Evolutionary conservation across 176 grass and related monocot genomes (phyloP).

Genomic region (Cenchrus purpureus): DNA sequence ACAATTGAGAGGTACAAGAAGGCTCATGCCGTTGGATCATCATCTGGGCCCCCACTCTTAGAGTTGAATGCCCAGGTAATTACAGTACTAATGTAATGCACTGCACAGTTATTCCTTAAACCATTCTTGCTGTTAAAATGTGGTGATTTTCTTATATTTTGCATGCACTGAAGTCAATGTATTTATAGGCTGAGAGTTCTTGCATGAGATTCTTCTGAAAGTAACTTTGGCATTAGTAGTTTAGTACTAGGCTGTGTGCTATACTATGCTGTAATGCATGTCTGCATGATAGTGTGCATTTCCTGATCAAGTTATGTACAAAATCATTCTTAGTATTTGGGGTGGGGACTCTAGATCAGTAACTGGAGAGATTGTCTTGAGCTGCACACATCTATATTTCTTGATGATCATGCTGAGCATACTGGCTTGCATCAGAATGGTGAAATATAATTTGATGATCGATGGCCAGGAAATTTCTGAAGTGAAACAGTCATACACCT

Average conservation of each 20-base stretch:
- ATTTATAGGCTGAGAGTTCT: background rate
- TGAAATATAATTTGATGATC: background rate
- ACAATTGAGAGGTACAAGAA: slow-evolving; percentile 82
- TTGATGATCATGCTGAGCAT: background rate
- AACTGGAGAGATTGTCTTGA: background rate
- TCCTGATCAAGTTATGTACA: background rate
- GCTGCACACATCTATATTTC: background rate
- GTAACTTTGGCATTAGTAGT: background rate
- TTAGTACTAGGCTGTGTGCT: no score
- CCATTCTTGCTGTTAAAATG: background rate
- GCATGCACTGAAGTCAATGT: background rate
- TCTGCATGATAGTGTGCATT: background rate
- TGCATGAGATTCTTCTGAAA: background rate
- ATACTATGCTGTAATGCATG: background rate
- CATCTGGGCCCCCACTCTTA: slow-evolving; percentile 49
- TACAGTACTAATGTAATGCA: background rate
- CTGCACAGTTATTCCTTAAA: background rate
- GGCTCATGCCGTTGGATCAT: slow-evolving; percentile 61
- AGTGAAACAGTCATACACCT: background rate
- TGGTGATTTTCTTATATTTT: background rate
- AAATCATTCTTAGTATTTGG: no score
- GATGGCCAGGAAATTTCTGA: background rate
- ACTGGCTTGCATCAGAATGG: background rate
- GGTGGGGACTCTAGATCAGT: no score
- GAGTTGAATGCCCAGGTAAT: slow-evolving; percentile 68